Base-by-base conservation (phyloP, 164 flowering plant species). In the Buxus sempervirens region DNA sequence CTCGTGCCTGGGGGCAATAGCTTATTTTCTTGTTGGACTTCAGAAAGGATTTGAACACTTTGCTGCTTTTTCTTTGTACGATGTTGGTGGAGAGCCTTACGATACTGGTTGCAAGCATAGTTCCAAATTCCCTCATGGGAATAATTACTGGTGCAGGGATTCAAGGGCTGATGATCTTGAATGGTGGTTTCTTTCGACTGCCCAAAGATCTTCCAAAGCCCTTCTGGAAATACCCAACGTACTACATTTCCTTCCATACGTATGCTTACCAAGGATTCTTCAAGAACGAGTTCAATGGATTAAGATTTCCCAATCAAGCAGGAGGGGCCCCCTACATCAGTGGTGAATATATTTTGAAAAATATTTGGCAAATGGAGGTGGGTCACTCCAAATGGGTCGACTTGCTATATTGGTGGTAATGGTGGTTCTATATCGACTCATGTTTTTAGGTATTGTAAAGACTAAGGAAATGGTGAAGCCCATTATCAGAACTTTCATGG, bases 61-160 rank as follows among this genome's bases (percentile, higher is more conserved):
- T 80, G 9, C 38, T 74, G 0, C 75, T 85, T 0, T 79, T 84
- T 48, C 62, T 51, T 0, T 73, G 84, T 65, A 76, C 75, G 77
- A 66, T 76, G 75, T 21, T 88, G 67, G 88, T 84, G 0, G 90
- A 88, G 74, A 82, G 93, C 84, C 66, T 84, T 24, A 86, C 83
- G 90, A 84, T 86, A 88, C 61, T 76, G 8, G 84, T 88, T 0
- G 90, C 90, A 15, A 79, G 83, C 48, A 20, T 88, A 13, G 88
- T 88, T 23, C 93, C 93, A 0, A 67, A 84, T 58, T 88, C 75
- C 61, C 83, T 88, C 54, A 79, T 86, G 88, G 88, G 92, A 9
- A 77, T 84, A 20, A 79, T 82, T 5, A 70, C 77, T 0, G 91
- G 88, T 20, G 85, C 89, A 0, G 88, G 92, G 24, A 78, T 88